Base-by-base conservation (phyloP, 78 protist genomes). In the Emiliania huxleyi region DNA sequence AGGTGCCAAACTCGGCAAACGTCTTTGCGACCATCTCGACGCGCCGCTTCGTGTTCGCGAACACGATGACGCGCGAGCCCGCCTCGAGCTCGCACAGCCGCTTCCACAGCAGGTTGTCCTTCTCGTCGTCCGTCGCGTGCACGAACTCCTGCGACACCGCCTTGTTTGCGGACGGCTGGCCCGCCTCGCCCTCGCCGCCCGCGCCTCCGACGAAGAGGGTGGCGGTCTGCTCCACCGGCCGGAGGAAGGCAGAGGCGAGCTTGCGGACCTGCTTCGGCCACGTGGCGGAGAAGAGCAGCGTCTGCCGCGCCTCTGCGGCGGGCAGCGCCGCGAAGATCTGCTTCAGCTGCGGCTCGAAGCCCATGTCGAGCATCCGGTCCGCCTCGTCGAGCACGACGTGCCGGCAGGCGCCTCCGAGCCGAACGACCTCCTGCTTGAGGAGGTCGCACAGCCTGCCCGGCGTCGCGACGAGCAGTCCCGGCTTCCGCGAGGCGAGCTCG, bases 331-430 rank as follows among this genome's bases (percentile, higher is more conserved):
- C 69, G 43, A 81, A 44, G 21, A 44, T 12, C 22, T 11, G 11
- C 73, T 25, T 11, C 25, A 77, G 38, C 92, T 90, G 92, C 73
- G 92, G 88, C 92, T 77, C 92, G 48, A 97, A 97, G 49, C 98
- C 98, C 91, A 97, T 46, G 84, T 97, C 98, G 46, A 97, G 96
- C 98, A 97, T 97, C 69, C 94, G 81, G 92, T 97, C 98, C 21
- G 98, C 98, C 91, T 97, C 98, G 92, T 97, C 98, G 38, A 97
- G 81, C 55, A 96, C 98, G 37, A 96, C 90, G 52, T 79, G 87
- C n/a, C 43, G 0, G 55, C 56, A n/a, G 43, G 33, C 18, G 11
- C 6, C 25, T 5, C 35, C 87, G 23, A 81, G 55, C 37, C 4
- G 0, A 56, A 81, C 6, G 18, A 22, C 56, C 22, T 23, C 25